Evolutionary conservation across 306 rosid species (phyloP).

Genomic region (Trifolium fragiferum): DNA sequence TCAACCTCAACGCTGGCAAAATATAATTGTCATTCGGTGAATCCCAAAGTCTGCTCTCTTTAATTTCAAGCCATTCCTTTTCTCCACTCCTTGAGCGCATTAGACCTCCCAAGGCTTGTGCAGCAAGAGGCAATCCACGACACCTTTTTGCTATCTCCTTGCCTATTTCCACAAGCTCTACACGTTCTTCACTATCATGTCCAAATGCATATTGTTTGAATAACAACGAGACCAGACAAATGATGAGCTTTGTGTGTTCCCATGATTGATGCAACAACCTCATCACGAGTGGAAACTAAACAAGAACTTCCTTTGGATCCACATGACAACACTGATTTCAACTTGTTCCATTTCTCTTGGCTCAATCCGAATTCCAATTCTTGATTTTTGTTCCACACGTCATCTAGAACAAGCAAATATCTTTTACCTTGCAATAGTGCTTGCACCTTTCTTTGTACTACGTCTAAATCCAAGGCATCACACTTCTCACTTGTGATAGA

Average conservation of each 20-base stretch:
- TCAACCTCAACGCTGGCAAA: background rate
- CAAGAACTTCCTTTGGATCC: constrained; percentile 4
- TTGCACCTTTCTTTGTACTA: background rate
- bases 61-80: background rate
- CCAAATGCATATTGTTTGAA: background rate
- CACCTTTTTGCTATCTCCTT: background rate
- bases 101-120: background rate
- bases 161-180: background rate
- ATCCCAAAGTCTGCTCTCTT: background rate
- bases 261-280: background rate
- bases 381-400: constrained; percentile 8
- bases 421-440: background rate
- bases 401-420: background rate
- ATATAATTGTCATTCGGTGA: background rate
- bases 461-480: background rate
- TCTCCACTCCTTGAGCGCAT: background rate
- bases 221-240: background rate
- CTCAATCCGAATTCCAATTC: background rate
- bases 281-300: background rate
- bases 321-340: background rate
- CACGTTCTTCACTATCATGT: background rate
- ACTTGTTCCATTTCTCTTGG: background rate
- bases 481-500: background rate
- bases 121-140: background rate
- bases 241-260: background rate